Base-by-base conservation (phyloP, 2,329 filamentous ascomycete genomes). In the Talaromyces rugulosus region DNA sequence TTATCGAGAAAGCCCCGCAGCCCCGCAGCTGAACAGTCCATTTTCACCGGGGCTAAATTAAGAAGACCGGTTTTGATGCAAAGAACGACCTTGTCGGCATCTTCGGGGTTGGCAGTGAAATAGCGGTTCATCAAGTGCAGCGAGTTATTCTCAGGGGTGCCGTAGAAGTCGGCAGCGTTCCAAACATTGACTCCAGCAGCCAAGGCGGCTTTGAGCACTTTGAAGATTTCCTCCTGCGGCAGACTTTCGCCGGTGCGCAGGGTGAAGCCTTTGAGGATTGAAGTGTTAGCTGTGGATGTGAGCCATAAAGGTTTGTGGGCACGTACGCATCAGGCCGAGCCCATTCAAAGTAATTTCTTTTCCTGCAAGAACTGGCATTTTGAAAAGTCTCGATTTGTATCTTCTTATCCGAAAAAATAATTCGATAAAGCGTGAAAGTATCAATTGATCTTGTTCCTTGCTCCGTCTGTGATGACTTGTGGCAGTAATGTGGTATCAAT, bases 91-190 rank as follows among this genome's bases (percentile, higher is more conserved):
- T 86, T 85, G 54, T 81, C 77, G 8, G 86, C 85, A 65, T 89
- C 84, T 64, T 87, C 83, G 1, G 88, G 87, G 69, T 89, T 83
- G 61, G 82, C 80, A 28, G 79, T 79, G 69, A 89, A 88, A 75
- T 89, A 90, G 31, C 80, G 77, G 63, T 84, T 81, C 42, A 89
- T 74, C 8, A 89, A 74, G 36, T 83, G 81, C 68, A 88, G 72
- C 4, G 81, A 85, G 75, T 89, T 87, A 67, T 80, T 80, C 23
- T 84, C 78, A 1, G 82, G 70, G 0, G 72, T 81, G 28, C 87
- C 87, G 74, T 90, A 90, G 69, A 74, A 70, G 44, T 72, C 71
- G 30, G 59, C 73, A 3, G 67, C 72, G 42, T 72, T 72, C 72
- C 71, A 74, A 52, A 68, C 56, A 33, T 64, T 69, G 59, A 40